Evolutionary conservation across 1,284 basidiomycete genomes (phyloP), one percentile per base, ranked within the genome.

Genomic region (Athelia sp.): DNA sequence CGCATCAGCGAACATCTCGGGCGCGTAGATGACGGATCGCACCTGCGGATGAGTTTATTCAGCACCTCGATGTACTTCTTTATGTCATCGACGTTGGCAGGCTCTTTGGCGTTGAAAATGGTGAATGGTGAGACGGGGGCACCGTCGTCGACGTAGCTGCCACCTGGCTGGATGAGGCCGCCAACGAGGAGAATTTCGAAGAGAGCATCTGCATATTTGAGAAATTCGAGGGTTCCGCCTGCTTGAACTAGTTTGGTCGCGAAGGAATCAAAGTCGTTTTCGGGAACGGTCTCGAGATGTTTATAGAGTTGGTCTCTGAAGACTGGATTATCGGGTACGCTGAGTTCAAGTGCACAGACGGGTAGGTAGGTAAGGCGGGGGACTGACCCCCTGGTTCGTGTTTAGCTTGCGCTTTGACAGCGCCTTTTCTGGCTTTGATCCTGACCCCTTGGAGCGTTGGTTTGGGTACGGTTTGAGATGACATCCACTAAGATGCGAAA

Each of bases 291-390:
- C 72, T 94, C 91, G 54, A 98, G 84, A 64, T 96, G 87, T 69
- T 95, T 93, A 68, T 91, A 89, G 58, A 98, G 86, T 58, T 93
- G 87, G 72, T 98, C 95, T 73, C 94, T 84, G 76, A 98, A 98
- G 67, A 88, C 94, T 95, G 62, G 34, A 29, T 29, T 6, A 29
- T 29, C 26, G 49, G 49, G 8, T 22, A 45, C 46, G 55, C 14
- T 48, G 45, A 42, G 26, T 50, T 46, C 31, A 38, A 49, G n/a
- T 21, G 47, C 23, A 46, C 18, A 47, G 32, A n/a, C n/a, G n/a
- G 26, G 13, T 6, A 29, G 6, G 53, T 46, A 46, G 45, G 54
- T 44, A 48, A 24, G 26, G 17, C 54, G 22, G 35, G 34, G 24
- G 29, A 56, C 70, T 48, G 58, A 84, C 89, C 73, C 52, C 81